Conservation (phyloP, 2,329 filamentous ascomycete genomes). For the Colletotrichum agaves region DNA sequence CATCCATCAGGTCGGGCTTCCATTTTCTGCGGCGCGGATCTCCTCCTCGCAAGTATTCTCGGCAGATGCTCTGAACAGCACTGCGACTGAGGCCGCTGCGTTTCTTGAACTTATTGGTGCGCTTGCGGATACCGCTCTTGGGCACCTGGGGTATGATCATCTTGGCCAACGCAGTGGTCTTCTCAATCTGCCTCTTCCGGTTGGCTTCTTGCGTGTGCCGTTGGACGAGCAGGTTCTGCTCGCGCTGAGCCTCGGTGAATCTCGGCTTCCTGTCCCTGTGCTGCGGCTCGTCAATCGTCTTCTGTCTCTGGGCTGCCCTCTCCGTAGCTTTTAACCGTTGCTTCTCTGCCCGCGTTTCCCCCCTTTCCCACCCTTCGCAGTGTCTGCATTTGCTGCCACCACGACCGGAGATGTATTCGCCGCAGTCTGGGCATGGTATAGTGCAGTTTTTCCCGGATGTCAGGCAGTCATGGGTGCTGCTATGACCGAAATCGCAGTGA, state of each 20-base stretch:
- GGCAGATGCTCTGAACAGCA: neutral
- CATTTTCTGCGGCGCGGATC: neutral
- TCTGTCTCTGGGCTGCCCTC: neutral
- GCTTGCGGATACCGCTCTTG: constrained; percentile 5
- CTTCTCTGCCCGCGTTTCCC: too few relatives aligned
- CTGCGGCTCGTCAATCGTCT: neutral
- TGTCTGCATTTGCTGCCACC: too few relatives aligned
- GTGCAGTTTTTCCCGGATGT: too few relatives aligned
- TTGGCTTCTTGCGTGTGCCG: neutral
- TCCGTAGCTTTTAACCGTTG: too few relatives aligned
- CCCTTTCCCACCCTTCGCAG: too few relatives aligned
- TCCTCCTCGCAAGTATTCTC: neutral
- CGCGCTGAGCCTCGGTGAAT: neutral
- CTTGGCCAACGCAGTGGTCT: neutral
- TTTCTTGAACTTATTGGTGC: neutral
- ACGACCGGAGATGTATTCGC: too few relatives aligned
- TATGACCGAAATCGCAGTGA: too few relatives aligned
- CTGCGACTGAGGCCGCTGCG: neutral
- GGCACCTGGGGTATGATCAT: neutral
- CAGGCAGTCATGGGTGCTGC: too few relatives aligned
- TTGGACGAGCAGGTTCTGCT: neutral
- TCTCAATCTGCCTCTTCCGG: neutral
- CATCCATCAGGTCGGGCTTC: neutral
- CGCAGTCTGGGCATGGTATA: too few relatives aligned
- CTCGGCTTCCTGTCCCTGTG: neutral